A percentile compares a stretch with the other conserved stretches of the same genome.
Conservation (phyloP, 306 rosid species). For the Boehmeria nivea region DNA sequence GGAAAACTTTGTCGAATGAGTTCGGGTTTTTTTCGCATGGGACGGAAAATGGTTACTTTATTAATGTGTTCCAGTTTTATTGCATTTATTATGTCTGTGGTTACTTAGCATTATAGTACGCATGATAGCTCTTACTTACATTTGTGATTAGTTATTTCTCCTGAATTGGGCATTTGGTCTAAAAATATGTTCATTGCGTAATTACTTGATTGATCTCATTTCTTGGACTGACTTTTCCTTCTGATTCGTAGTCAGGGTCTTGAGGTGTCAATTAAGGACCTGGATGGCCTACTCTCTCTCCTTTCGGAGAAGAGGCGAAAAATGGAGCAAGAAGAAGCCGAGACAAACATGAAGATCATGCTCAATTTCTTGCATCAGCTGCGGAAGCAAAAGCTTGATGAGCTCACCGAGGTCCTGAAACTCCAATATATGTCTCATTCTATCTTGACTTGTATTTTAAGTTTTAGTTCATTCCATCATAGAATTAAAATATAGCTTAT, state of each 20-base stretch:
- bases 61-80: too few relatives aligned
- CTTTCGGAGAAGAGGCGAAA: slow-evolving; percentile 70
- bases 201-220: background rate
- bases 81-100: too few relatives aligned
- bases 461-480: too few relatives aligned
- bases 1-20: background rate
- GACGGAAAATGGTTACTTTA: too few relatives aligned
- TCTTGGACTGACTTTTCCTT: slow-evolving; percentile 2
- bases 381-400: slow-evolving; percentile 60
- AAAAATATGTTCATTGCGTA: too few relatives aligned
- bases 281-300: slow-evolving; percentile 56
- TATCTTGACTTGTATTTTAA: slow-evolving; percentile 1
- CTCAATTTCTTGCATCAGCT: slow-evolving; percentile 62
- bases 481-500: too few relatives aligned
- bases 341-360: slow-evolving; percentile 64
- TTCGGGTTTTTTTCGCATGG: too few relatives aligned
- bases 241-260: slow-evolving; percentile 47
- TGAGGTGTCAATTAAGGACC: slow-evolving; percentile 62
- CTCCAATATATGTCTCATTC: background rate
- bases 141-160: too few relatives aligned
- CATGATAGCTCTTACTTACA: too few relatives aligned
- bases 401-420: slow-evolving; percentile 59
- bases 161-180: too few relatives aligned
- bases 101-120: too few relatives aligned
- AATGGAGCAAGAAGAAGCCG: slow-evolving; percentile 77